A percentile compares a stretch with the other conserved stretches of the same genome.
Conservation (phyloP, 2,329 filamentous ascomycete genomes). For the Stagonosporopsis rhizophila region DNA sequence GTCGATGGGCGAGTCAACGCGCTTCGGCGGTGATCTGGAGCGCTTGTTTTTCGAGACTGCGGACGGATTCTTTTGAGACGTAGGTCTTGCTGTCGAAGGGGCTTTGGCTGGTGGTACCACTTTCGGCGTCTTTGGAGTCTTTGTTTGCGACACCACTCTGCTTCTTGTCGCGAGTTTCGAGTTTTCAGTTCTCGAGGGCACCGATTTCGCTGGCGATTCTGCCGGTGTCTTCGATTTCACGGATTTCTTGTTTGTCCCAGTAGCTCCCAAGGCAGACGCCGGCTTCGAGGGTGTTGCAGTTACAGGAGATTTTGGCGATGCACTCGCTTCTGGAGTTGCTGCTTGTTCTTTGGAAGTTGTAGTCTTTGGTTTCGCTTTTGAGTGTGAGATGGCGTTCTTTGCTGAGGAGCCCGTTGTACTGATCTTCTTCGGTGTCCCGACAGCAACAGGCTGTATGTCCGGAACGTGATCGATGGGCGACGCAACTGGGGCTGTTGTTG, state of each 20-base stretch:
- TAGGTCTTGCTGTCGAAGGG: background rate
- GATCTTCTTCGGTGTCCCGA: slow-evolving; percentile 5
- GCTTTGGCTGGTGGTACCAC: background rate
- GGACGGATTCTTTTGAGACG: background rate
- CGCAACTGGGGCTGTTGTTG: background rate
- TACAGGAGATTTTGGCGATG: background rate
- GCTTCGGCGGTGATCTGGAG: slow-evolving; percentile 11
- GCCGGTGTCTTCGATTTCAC: slow-evolving; percentile 6
- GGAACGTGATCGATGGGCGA: slow-evolving; percentile 6
- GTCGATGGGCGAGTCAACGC: slow-evolving; percentile 9
- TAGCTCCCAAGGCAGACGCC: background rate
- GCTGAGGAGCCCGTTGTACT: background rate
- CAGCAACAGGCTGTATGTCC: slow-evolving; percentile 2
- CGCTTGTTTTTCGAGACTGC: slow-evolving; percentile 6
- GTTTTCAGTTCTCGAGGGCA: background rate
- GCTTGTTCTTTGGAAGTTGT: slow-evolving; percentile 1
- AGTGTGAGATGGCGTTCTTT: background rate
- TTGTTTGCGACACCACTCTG: slow-evolving; percentile 2
- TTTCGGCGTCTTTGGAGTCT: slow-evolving; percentile 7
- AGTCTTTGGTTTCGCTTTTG: slow-evolving; percentile 1
- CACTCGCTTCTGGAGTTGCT: background rate
- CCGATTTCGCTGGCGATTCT: background rate
- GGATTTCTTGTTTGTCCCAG: slow-evolving; percentile 9
- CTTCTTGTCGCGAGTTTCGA: background rate
- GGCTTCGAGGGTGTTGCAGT: slow-evolving; percentile 1